phyloP scores from a whole-genome alignment of 73 alveolate species.

The Diophrys appendiculata region DNA sequence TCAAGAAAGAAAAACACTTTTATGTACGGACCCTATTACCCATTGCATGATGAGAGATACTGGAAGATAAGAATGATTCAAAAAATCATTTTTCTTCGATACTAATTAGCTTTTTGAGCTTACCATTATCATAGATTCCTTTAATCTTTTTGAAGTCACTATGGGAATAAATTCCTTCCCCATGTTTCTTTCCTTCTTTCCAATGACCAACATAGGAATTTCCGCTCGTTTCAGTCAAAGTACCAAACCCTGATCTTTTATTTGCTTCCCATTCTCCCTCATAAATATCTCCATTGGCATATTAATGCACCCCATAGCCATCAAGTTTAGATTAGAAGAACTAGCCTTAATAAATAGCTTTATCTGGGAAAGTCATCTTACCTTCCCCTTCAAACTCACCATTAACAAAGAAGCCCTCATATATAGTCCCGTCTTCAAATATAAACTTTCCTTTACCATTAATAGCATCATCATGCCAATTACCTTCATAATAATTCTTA shows the following conservation, averaged over 20 bases:
- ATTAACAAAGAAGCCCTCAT: background rate
- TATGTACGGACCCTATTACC: constrained; percentile 10
- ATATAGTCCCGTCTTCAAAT: background rate
- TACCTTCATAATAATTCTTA: background rate
- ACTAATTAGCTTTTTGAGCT: too few species aligned
- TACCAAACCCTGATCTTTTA: constrained; percentile 63
- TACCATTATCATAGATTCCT: too few species aligned
- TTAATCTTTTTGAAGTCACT: too few species aligned
- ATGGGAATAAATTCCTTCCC: constrained; percentile 46
- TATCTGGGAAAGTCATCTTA: background rate
- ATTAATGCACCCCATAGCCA: constrained; percentile 93
- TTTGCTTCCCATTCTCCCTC: constrained; percentile 79
- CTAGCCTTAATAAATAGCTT: constrained; percentile 19
- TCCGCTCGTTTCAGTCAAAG: constrained; percentile 57
- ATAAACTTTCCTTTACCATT: background rate
- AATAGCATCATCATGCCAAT: background rate
- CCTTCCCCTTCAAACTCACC: background rate
- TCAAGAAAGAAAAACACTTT: too few species aligned
- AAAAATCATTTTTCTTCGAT: too few species aligned
- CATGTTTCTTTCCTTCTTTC: constrained; percentile 54
- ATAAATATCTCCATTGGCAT: constrained; percentile 88
- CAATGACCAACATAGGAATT: constrained; percentile 60
- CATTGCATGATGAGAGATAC: too few species aligned
- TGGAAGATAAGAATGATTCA: too few species aligned
- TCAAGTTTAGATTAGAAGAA: constrained; percentile 58